Conservation (phyloP, 225 moss, liverwort and hornwort genomes). For the Takakia lepidozioides region DNA sequence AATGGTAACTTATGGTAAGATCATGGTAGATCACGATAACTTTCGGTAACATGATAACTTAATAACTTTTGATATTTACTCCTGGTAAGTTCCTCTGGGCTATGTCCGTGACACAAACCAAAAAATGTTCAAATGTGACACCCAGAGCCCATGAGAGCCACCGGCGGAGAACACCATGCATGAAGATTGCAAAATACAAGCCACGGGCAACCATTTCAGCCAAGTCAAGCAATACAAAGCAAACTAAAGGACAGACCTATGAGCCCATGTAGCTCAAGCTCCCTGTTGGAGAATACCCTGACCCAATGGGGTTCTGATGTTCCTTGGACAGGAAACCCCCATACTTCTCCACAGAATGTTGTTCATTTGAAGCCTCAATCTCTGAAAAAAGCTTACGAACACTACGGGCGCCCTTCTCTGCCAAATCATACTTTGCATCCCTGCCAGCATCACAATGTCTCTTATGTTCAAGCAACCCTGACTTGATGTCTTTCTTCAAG, state of each 20-base stretch:
- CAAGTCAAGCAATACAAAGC: no score
- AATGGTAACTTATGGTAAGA: no score
- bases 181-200: background rate
- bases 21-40: no score
- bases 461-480: no score
- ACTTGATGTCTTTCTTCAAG: no score
- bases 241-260: constrained; percentile 5
- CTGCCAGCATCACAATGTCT: no score
- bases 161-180: background rate
- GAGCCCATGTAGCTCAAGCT: constrained; percentile 41
- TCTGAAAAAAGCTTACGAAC: constrained; percentile 11
- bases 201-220: background rate
- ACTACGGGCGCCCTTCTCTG: constrained; percentile 7
- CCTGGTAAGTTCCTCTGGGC: no score
- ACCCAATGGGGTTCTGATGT: constrained; percentile 24
- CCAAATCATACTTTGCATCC: no score
- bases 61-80: no score
- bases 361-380: constrained; percentile 2
- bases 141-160: background rate
- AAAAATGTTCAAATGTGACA: background rate
- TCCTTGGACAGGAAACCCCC: no score
- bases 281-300: constrained; percentile 26
- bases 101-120: no score
- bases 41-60: no score
- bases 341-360: background rate